A percentile compares a stretch with the other conserved stretches of the same genome.
These are phyloP conservation scores for Verticillium alfalfae DNA, from an alignment of 2,329 filamentous ascomycete genomes.

Conservation along the genomic window DNA sequence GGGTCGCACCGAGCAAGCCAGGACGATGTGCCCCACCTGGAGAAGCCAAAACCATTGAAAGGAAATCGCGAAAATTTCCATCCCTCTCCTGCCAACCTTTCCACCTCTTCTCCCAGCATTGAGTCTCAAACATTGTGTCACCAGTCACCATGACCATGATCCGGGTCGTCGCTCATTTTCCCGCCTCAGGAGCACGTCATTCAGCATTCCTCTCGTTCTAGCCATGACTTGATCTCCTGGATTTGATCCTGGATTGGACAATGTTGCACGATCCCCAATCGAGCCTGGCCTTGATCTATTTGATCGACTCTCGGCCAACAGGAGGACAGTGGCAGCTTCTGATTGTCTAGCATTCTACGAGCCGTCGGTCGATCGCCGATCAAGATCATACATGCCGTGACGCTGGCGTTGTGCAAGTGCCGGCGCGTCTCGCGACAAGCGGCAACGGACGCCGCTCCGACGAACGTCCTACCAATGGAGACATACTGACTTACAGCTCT, in stretches of 20 bases:
- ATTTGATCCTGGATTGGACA: not conserved
- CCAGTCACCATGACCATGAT: not conserved
- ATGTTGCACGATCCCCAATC: not conserved
- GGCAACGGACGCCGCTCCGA: not conserved
- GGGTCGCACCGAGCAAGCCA: not conserved
- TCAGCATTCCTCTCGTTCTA: not conserved
- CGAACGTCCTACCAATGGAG: not conserved
- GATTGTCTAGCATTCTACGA: not conserved
- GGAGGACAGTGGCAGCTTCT: not conserved
- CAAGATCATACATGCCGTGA: not conserved
- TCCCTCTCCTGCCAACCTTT: not conserved
- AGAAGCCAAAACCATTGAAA: constrained; percentile 2
- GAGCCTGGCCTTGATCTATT: not conserved
- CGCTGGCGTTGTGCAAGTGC: not conserved
- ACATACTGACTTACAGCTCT: not conserved
- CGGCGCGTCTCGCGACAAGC: not conserved
- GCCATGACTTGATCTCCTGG: not conserved
- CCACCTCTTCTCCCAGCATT: not conserved
- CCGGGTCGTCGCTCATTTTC: not conserved
- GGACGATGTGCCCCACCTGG: not conserved
- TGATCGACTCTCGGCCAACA: not conserved
- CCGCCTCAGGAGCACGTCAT: not conserved
- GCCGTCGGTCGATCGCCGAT: not conserved
- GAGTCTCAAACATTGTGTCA: not conserved
- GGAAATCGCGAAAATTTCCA: not conserved